Percentiles rank a stretch among this genome's conserved stretches.
These are phyloP conservation scores for Populus tomentosa DNA, from an alignment of 441 rosid genomes.

Conservation along the genomic window DNA sequence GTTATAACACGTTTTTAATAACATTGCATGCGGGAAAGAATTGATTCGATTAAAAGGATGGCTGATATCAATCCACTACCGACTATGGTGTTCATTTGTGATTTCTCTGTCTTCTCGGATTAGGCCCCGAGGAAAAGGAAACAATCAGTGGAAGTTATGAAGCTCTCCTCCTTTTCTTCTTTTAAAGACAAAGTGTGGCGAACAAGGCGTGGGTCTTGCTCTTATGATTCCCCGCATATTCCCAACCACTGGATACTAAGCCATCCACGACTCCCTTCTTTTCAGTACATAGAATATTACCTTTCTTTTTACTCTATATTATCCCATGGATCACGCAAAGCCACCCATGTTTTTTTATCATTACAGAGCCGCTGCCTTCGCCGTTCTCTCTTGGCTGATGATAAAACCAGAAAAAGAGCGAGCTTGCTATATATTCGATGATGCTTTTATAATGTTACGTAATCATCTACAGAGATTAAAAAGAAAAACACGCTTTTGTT, in stretches of 20 bases:
- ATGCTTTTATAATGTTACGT: no score
- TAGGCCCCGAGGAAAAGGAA: background rate
- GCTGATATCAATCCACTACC: background rate
- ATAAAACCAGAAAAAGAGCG: no score
- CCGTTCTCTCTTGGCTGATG: no score
- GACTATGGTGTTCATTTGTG: no score
- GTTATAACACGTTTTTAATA: no score
- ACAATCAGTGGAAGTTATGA: background rate
- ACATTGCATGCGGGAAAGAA: background rate
- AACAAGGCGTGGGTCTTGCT: slow-evolving; percentile 12
- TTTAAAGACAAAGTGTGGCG: background rate
- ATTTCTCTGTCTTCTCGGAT: background rate
- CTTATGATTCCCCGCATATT: slow-evolving; percentile 26
- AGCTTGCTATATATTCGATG: no score
- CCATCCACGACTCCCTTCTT: background rate
- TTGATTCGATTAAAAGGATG: background rate
- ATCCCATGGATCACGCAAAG: background rate
- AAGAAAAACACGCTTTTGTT: no score
- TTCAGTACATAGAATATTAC: background rate
- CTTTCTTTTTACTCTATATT: no score
- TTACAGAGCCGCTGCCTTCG: no score
- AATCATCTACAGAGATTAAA: background rate
- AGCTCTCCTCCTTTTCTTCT: background rate
- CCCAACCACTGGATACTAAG: background rate
- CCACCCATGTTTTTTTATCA: background rate